Evolutionary conservation across 1,284 basidiomycete genomes (phyloP), one percentile per base, ranked within the genome.

Genomic region (Neotropicomus parvogracilis): DNA sequence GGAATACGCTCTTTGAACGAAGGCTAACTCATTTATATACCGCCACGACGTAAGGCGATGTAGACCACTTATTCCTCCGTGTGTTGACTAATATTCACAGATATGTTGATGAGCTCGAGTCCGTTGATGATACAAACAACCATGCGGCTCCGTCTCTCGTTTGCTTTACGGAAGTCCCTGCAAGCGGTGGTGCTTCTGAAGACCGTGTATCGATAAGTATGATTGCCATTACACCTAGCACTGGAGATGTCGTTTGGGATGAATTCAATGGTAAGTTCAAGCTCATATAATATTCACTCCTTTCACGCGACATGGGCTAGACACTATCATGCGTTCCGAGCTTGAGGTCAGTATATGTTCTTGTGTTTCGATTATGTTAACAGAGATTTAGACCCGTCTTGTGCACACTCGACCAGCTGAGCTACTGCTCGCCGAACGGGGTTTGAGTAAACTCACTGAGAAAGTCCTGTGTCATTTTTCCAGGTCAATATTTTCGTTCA

Each of bases 231-330:
- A 83, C 85, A 44, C 90, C 93, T 0, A 84, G 84, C 43, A 97
- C 93, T 0, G 95, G 95, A 1, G 89, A 95, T 55, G 84, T 98
- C 2, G 73, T 93, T 1, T 98, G 91, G 81, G 95, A 99, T 59
- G 81, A 90, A 54, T 97, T 94, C 62, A 77, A 87, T 44, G 91
- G 90, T 86, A 54, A 49, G 61, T 49, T 46, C 4, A 28, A 26
- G 3, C 11, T 5, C 14, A 13, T 39, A 5, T 10, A 14, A 14
- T 24, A 46, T 36, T 27, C n/a, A 52, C 59, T 29, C 38, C 37
- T 27, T 43, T 66, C 24, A 62, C 40, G 49, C 9, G 11, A 16
- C 46, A 37, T 2, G 34, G 29, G 7, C 26, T 58, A 87, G 91
- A 95, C 64, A 81, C 80, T 2, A 70, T 80, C 36, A 87, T 95